phyloP scores from a whole-genome alignment of 2,329 filamentous ascomycete species.

The Celoporthe dispersa region DNA sequence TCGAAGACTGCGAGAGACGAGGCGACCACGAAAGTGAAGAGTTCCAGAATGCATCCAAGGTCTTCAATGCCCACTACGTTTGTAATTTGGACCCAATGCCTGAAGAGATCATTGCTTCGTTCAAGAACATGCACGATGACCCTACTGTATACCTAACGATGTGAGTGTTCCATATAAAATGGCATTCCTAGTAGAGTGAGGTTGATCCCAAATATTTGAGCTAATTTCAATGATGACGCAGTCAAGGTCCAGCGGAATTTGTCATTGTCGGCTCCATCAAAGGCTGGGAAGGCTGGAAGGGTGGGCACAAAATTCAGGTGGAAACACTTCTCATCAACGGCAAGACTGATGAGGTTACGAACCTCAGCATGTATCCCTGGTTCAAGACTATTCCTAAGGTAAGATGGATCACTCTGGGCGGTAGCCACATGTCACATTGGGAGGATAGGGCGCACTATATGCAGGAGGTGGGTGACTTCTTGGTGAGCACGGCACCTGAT shows the following conservation, averaged over 20 bases:
- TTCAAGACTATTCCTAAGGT: slow-evolving; percentile 35
- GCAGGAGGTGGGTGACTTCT: slow-evolving; percentile 28
- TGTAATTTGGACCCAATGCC: slow-evolving; percentile 34
- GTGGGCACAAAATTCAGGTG: slow-evolving; percentile 33
- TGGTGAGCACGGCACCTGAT: slow-evolving; percentile 4
- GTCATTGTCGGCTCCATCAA: slow-evolving; percentile 33
- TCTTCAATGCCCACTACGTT: slow-evolving; percentile 31
- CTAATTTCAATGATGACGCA: slow-evolving; percentile 4
- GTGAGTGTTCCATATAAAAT: slow-evolving; percentile 24
- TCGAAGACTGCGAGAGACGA: slow-evolving; percentile 31
- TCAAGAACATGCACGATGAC: slow-evolving; percentile 33
- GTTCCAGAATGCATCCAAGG: slow-evolving; percentile 30
- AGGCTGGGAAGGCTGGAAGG: slow-evolving; percentile 35
- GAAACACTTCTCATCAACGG: slow-evolving; percentile 30
- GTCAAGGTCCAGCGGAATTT: slow-evolving; percentile 38
- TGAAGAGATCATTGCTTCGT: slow-evolving; percentile 30
- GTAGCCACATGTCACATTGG: slow-evolving; percentile 34
- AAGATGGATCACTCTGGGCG: slow-evolving; percentile 36
- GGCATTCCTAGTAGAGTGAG: not conserved
- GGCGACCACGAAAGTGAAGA: slow-evolving; percentile 33
- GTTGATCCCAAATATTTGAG: not conserved
- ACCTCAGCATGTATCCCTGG: slow-evolving; percentile 34
- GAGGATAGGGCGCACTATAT: slow-evolving; percentile 35
- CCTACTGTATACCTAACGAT: slow-evolving; percentile 34
- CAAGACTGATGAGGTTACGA: slow-evolving; percentile 36